Evolutionary conservation across 208 protist species (phyloP), one percentile per base, ranked within the genome.

Genomic region (Crithidia expoeki): DNA sequence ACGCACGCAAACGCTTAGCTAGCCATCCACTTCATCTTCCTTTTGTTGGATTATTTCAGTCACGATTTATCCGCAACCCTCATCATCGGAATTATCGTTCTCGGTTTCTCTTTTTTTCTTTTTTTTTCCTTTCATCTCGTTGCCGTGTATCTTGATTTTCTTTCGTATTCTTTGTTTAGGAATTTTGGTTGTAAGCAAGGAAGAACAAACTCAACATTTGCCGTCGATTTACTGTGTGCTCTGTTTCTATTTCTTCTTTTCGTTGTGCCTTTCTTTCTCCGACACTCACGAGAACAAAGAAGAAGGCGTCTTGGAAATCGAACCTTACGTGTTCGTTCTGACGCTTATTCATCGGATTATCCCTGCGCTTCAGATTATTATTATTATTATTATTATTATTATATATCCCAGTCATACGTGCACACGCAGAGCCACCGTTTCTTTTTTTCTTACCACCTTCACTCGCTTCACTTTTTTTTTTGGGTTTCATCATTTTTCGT

Each of bases 71-170:
- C 38, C 10, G 14, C 38, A 14, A 44, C 38, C 7, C 38, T 7
- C 56, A 21, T 65, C 28, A 42, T 67, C 17, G 32, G 17, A 59
- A 21, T 55, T 57, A 76, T 21, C 51, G 32, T 34, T n/a, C n/a
- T 76, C n/a, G 12, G 21, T 44, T 51, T 40, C 47, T 58, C 5
- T 42, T 34, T n/a, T 23, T 36, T 1, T 5, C 17, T 42, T 58
- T 44, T 49, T n/a, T 16, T 51, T n/a, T n/a, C 40, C 17, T 58
- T 63, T 71, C 2, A 12, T 44, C 5, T 46, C 21, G n/a, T 74
- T 75, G 19, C 68, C 38, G 46, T 5, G 40, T 56, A 47, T 55
- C 14, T 46, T 69, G 33, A 33, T 56, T 17, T 50, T 58, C 33
- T 52, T 23, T 63, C 28, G 16, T 50, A 23, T 19, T 50, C 21